phyloP scores from a whole-genome alignment of 2,329 filamentous ascomycete genomes.

The Fusarium sp. region DNA sequence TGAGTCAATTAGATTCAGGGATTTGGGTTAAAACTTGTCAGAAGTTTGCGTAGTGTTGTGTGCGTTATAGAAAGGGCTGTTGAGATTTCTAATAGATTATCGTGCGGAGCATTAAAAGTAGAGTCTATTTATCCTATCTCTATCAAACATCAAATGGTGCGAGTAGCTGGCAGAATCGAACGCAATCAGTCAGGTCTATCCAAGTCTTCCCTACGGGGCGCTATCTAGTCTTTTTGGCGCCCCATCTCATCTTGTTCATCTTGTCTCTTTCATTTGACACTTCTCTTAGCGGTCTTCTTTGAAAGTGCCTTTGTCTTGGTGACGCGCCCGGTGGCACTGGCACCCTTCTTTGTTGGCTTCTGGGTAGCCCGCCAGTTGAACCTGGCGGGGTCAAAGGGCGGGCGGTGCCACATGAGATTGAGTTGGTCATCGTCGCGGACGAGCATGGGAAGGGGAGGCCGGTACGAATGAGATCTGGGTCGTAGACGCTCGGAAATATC shows the following conservation, averaged over 20 bases:
- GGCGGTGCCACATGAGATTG: not conserved
- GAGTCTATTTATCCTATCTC: not conserved
- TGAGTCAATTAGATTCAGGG: not conserved
- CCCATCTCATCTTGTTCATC: not conserved
- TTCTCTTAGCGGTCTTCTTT: not conserved
- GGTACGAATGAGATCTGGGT: not conserved
- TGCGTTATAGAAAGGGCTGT: too few species aligned
- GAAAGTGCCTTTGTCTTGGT: not conserved
- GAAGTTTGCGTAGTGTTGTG: too few species aligned
- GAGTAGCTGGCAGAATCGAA: not conserved
- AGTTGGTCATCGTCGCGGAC: accelerated
- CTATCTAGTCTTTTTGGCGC: not conserved
- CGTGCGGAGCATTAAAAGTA: not conserved
- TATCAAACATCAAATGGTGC: not conserved
- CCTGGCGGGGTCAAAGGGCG: not conserved
- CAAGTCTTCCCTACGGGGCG: not conserved
- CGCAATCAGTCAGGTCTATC: not conserved
- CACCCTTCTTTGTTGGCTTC: not conserved
- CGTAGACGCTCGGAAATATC: not conserved
- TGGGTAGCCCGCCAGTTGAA: not conserved
- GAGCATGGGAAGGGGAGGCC: not conserved
- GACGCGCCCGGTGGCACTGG: not conserved
- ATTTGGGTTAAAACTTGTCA: not conserved
- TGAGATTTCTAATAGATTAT: not conserved
- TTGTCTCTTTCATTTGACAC: not conserved